These are phyloP conservation scores for Torulaspora indica DNA, from an alignment of 805 yeast genomes.

Conservation along the genomic window DNA sequence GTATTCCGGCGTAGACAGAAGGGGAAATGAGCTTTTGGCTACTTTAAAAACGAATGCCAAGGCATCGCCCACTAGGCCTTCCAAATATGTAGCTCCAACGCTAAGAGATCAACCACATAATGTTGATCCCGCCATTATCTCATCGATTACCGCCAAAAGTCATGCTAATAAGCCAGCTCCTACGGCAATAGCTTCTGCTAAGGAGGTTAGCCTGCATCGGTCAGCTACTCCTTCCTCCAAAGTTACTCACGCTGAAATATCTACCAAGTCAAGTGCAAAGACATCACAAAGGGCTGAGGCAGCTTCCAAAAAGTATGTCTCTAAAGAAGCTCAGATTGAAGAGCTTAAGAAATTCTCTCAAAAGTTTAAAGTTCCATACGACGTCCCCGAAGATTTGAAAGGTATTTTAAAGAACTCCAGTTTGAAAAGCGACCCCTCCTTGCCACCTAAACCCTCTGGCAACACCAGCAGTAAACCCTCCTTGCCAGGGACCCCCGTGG, in stretches of 20 bases:
- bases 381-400: constrained; percentile 44
- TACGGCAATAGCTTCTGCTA: background rate
- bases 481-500: constrained; percentile 25
- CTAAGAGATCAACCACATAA: constrained; percentile 35
- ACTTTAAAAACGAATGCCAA: constrained; percentile 32
- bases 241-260: constrained; percentile 1
- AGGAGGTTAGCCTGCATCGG: background rate
- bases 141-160: constrained; percentile 24
- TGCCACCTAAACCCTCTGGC: constrained; percentile 25
- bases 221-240: constrained; percentile 9
- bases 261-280: constrained; percentile 1
- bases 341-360: constrained; percentile 75
- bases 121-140: constrained; percentile 35
- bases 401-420: constrained; percentile 41
- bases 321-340: constrained; percentile 57
- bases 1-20: constrained; percentile 84
- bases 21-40: constrained; percentile 36
- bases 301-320: constrained; percentile 10
- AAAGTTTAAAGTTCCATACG: constrained; percentile 67
- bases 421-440: constrained; percentile 25
- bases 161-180: constrained; percentile 6
- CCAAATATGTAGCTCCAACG: constrained; percentile 36
- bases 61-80: constrained; percentile 29
- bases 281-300: constrained; percentile 3
- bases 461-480: constrained; percentile 14